phyloP scores from a whole-genome alignment of 345 rosid genomes.

The Citrus hindsii region DNA sequence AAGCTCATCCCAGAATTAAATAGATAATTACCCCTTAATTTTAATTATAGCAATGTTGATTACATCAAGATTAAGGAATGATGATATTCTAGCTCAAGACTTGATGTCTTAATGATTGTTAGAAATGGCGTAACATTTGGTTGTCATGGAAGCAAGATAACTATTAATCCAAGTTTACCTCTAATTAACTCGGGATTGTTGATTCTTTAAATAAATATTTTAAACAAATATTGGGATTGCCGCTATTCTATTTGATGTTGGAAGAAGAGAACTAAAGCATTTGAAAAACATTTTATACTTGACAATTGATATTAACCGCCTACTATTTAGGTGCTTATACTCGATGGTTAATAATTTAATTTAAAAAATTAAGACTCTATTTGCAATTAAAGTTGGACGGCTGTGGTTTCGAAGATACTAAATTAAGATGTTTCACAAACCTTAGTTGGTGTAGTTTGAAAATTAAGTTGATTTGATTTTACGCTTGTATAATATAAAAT shows the following conservation, averaged over 20 bases:
- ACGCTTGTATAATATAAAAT: too few species aligned
- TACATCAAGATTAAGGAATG: background rate
- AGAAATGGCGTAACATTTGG: background rate
- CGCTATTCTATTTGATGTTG: background rate
- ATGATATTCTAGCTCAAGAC: background rate
- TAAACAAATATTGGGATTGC: background rate
- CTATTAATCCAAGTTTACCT: background rate
- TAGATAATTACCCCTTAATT: background rate
- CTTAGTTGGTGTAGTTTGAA: accelerated
- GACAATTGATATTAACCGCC: too few species aligned
- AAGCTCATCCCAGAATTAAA: too few species aligned
- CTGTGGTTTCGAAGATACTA: accelerated
- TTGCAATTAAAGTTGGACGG: accelerated
- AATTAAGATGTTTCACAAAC: accelerated
- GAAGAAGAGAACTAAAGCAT: too few species aligned
- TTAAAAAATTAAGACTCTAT: too few species aligned
- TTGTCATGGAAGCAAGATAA: slow-evolving; percentile 4
- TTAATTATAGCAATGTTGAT: background rate
- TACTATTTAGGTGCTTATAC: too few species aligned
- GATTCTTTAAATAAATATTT: too few species aligned
- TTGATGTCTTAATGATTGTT: slow-evolving; percentile 12
- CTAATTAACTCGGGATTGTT: background rate
- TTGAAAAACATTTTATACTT: too few species aligned
- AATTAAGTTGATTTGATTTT: too few species aligned
- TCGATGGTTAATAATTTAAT: too few species aligned